Evolutionary conservation across 23 red algal species (phyloP), one percentile per base, ranked within the genome.

Genomic region (Agarophyton chilense): DNA sequence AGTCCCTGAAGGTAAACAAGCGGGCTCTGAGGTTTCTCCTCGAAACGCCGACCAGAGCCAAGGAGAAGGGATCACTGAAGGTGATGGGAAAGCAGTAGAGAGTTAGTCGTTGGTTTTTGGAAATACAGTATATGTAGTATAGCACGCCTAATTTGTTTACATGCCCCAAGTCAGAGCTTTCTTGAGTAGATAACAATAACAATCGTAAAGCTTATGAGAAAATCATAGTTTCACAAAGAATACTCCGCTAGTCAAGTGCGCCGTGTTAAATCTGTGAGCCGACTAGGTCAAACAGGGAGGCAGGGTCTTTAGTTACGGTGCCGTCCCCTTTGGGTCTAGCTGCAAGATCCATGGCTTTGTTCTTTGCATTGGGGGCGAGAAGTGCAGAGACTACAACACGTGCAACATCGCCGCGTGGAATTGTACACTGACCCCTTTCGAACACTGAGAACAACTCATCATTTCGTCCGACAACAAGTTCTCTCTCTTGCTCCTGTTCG

Each of bases 401-500:
- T 12, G 94, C 94, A 34, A 96, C 94, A 72, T 96, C 94, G 8
- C 46, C 83, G 13, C 94, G 94, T 33, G 94, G 81, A 57, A 96
- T 93, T 11, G 87, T 36, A 45, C 52, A 45, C 40, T 85, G 54
- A 17, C 40, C 41, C 28, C 51, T 36, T 0, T 84, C 68, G 54
- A 84, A 87, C 34, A 96, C 51, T 1, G 83, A 83, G 45, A 88
- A 80, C 42, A 94, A 61, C 38, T 89, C 76, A 47, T 96, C 94
- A 60, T 86, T 73, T 34, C 51, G 32, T 13, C 88, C 82, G 35
- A 93, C 66, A 28, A 96, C 42, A 49, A 96, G 70, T 41, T 92
- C 80, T 50, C 94, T 80, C 31, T 89, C 44, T 26, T 61, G 45
- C 19, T 50, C 72, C 1, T 43, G 44, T 51, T 92, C 82, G 72